These are phyloP conservation scores for Hevea brasiliensis DNA, from an alignment of 345 rosid species.

Conservation along the genomic window DNA sequence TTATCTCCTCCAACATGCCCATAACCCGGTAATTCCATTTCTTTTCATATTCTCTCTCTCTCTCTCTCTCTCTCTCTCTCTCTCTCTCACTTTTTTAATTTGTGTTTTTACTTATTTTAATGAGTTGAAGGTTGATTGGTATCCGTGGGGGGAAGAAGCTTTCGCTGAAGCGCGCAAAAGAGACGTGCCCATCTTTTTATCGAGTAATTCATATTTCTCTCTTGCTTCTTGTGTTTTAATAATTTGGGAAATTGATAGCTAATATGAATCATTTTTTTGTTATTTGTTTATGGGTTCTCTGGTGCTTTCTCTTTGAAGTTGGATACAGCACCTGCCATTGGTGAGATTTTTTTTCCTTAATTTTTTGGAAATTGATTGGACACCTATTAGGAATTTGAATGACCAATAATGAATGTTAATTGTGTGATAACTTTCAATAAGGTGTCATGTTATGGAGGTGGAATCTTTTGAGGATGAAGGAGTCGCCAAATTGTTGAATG, in stretches of 20 bases:
- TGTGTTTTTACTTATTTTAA: neutral
- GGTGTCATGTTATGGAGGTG: constrained; percentile 66
- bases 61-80: neutral
- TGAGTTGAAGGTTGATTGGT: constrained; percentile 73
- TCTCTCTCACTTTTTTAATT: neutral
- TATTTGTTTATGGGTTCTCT: constrained; percentile 14
- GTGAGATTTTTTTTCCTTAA: constrained; percentile 44
- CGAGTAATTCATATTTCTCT: constrained; percentile 48
- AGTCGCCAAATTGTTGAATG: constrained; percentile 74
- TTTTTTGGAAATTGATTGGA: constrained; percentile 7
- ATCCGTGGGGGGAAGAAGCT: constrained; percentile 95
- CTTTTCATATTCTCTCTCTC: neutral
- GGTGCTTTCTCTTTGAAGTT: constrained; percentile 53
- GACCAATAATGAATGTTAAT: neutral
- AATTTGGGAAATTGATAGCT: constrained; percentile 9
- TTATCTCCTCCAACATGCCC: constrained; percentile 89
- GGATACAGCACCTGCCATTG: constrained; percentile 99
- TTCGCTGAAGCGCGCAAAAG: constrained; percentile 75
- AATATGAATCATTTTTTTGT: constrained; percentile 22
- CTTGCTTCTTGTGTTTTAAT: constrained; percentile 5
- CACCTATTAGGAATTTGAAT: neutral
- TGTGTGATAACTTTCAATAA: neutral
- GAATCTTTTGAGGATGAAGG: constrained; percentile 87
- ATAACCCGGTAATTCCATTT: constrained; percentile 58
- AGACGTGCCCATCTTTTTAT: constrained; percentile 89